phyloP scores from a whole-genome alignment of 2,329 filamentous ascomycete genomes.

The Colletotrichum salicis region DNA sequence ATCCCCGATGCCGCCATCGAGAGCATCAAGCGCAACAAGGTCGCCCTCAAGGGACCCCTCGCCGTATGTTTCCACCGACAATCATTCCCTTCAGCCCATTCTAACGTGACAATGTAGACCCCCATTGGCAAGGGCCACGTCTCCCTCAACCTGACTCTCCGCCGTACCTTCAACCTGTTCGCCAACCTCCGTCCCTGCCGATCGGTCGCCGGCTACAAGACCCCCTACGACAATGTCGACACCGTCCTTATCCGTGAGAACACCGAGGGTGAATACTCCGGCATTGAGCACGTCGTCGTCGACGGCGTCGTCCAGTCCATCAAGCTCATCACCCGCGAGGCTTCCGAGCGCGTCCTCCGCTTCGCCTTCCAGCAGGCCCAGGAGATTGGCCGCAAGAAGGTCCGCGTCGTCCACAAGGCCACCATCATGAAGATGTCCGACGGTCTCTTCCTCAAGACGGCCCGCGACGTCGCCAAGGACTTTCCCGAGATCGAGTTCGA shows the following conservation, averaged over 20 bases:
- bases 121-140: constrained; percentile 94
- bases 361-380: constrained; percentile 99
- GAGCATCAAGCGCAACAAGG: constrained; percentile 94
- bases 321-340: constrained; percentile 97
- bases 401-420: constrained; percentile 98
- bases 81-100: not conserved
- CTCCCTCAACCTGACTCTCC: constrained; percentile 97
- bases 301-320: constrained; percentile 99
- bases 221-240: constrained; percentile 96
- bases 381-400: constrained; percentile 93
- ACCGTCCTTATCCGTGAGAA: constrained; percentile 99
- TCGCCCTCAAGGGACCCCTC: constrained; percentile 97
- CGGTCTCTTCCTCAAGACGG: constrained; percentile 94
- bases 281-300: constrained; percentile 97
- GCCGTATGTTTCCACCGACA: constrained; percentile 71
- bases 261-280: constrained; percentile 99
- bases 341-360: constrained; percentile 92
- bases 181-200: constrained; percentile 98
- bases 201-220: constrained; percentile 97
- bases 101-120: constrained; percentile 35
- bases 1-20: constrained; percentile 94
- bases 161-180: constrained; percentile 99
- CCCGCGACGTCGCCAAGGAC: constrained; percentile 88
- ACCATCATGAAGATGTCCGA: constrained; percentile 99
- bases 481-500: constrained; percentile 97